Evolutionary conservation across 2,329 filamentous ascomycete genomes (phyloP), one percentile per base, ranked within the genome.

Genomic region (Knufia petricola): DNA sequence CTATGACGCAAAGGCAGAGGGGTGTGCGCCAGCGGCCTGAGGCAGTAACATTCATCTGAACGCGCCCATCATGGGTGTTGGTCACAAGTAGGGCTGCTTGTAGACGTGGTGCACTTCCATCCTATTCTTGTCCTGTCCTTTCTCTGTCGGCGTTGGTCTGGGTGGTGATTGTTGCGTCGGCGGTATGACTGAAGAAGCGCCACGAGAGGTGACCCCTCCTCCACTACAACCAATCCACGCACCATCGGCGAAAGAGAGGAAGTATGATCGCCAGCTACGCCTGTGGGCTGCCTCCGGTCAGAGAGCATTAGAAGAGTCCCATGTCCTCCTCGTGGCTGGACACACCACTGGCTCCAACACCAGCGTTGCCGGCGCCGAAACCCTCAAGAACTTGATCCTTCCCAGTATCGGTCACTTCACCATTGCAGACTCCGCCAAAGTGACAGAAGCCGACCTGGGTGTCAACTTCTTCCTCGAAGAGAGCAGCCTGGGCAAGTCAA

Each of bases 391-490:
- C 63, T 78, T 98, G n/a, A 86, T 98, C 2, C 72, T 98, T 7
- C 92, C 92, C 50, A 87, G 89, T 2, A 85, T 96, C 59, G 94
- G 92, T 7, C 79, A 81, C 21, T 98, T 95, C 64, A 94, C 87
- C 0, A 94, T 98, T 53, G 83, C 85, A 46, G 92, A 98, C 60
- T 81, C 84, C 4, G 78, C 81, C 1, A 65, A 76, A 2, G 89
- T 98, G n/a, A 73, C 72, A 1, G 83, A 94, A 57, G 74, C 81
- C 36, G 92, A 98, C 60, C 72, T 98, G 34, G 92, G 94, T 3
- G 84, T 95, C 54, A 98, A 98, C 68, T 98, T 98, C 74, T 98
- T 98, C 61, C 73, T 98, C 0, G 87, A 95, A 52, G 81, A 92
- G 58, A 71, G 75, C 42, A 84, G 81, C 55, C 64, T 94, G 31